phyloP scores from a whole-genome alignment of 257 asterid species.

The Solanum verrucosum region DNA sequence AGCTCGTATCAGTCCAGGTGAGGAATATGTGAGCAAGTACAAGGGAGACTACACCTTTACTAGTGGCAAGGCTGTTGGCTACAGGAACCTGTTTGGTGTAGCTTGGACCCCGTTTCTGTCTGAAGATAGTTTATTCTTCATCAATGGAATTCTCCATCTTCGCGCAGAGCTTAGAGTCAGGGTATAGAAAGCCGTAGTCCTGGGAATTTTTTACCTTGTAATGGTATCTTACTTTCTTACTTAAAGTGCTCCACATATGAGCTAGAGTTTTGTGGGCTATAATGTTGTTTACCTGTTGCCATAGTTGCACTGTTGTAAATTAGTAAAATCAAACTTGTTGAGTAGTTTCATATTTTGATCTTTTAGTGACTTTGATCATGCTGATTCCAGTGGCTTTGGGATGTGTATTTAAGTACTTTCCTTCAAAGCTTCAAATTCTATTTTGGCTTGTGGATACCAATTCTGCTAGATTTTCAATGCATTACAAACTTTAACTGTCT shows the following conservation, averaged over 20 bases:
- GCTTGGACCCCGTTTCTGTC: slow-evolving; percentile 64
- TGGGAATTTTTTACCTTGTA: neutral
- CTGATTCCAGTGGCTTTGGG: neutral
- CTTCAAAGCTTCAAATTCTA: neutral
- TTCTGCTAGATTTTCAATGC: neutral
- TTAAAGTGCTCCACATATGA: neutral
- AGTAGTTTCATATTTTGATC: neutral
- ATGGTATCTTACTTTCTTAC: neutral
- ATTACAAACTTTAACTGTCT: neutral
- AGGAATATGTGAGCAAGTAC: slow-evolving; percentile 54
- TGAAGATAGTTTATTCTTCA: slow-evolving; percentile 49
- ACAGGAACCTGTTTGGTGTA: slow-evolving; percentile 48
- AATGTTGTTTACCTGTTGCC: neutral
- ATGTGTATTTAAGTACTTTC: neutral
- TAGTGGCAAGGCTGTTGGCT: slow-evolving; percentile 74
- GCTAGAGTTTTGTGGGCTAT: neutral
- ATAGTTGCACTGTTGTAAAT: neutral
- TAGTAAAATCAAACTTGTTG: neutral
- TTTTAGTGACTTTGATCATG: neutral
- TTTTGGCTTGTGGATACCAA: neutral
- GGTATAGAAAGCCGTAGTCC: neutral
- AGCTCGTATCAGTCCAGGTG: slow-evolving; percentile 38
- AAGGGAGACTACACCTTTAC: slow-evolving; percentile 53
- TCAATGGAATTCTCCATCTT: slow-evolving; percentile 68
- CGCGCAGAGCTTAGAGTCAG: slow-evolving; percentile 60